Base-by-base conservation (phyloP, 768 basidiomycete species). In the Lactarius quietus region DNA sequence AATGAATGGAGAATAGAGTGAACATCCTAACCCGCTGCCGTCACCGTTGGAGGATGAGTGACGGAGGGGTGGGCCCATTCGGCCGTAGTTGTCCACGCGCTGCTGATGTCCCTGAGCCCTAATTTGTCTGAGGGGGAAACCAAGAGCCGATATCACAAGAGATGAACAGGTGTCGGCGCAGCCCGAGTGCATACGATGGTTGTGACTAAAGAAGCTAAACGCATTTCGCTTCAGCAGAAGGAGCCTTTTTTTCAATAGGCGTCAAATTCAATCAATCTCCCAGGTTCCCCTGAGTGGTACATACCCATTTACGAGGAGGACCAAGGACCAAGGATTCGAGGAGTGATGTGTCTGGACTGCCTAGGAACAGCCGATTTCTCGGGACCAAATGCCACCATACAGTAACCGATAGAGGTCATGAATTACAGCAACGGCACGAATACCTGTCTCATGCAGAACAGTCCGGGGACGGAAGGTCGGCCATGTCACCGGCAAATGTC, bases 401-500 rank as follows among this genome's bases (percentile, higher is more conserved):
- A 4, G 33, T 33, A 66, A 66, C 56, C 56, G 56, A 58, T 53
- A 58, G 60, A 26, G 52, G 12, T 64, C 29, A 64, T 64, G 57
- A 59, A 38, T 61, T 51, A 61, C 65, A 38, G 56, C 65, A 38
- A 62, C 61, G 56, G 65, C 65, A 66, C 65, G 61, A 62, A 43
- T 38, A 41, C 15, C 36, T 36, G 56, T 33, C 53, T 54, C 38
- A 48, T 35, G 60, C 52, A 58, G 31, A 36, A 52, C 48, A 43
- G n/a, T 57, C 56, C 56, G 36, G 59, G 33, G 58, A 55, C 58
- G 57, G 56, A 48, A 61, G 45, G 48, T 57, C 59, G 59, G 66
- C 61, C 66, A 48, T 69, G 62, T 67, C 54, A 69, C 18, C 62
- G 61, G 59, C 55, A 64, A 39, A 29, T 28, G 59, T 63, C 66